Evolutionary conservation across 108 stramenopile genomes (phyloP), one percentile per base, ranked within the genome.

Genomic region (Aurantiochytrium sp.): DNA sequence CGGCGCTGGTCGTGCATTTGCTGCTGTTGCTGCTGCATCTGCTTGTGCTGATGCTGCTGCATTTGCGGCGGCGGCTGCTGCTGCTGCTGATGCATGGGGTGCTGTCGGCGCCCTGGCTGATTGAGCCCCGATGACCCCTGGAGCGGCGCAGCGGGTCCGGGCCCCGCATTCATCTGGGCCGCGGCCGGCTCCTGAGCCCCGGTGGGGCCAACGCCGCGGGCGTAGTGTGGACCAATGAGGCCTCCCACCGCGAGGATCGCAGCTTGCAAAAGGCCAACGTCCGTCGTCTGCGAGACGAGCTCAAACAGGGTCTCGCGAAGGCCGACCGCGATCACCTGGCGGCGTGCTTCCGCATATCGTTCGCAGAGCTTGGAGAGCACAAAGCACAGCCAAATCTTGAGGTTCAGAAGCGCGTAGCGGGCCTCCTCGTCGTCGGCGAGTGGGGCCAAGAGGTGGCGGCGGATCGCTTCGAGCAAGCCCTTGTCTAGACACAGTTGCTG

Each of bases 331-430:
- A 81, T 81, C 10, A 48, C 73, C 36, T 12, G 73, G 6, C 73
- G 73, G 73, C 39, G 73, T 17, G 73, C 39, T 39, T 41, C 39
- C 39, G 73, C 73, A 27, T 65, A 19, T 1, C 59, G 59, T 27
- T 81, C 73, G 30, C 73, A 81, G 6, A 81, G 73, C 30, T 81
- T 81, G 42, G 39, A 81, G 12, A 81, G 2, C 39, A 81, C 45
- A 24, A 81, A 81, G 24, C 73, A 81, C 21, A 81, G n/a, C 73
- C 73, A 81, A 8, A 48, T 17, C 30, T 81, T 81, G 45, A 81
- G 73, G 2, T 41, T 65, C 59, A 65, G 2, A 27, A 65, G 59
- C 15, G 59, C 59, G 34, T 12, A 65, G 10, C 59, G 27, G 22
- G 34, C 59, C 34, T 65, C 59, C 59, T 65, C 59, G 24, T 65